phyloP scores from a whole-genome alignment of 805 yeast genomes.

The Zygosaccharomyces kombuchaensis region DNA sequence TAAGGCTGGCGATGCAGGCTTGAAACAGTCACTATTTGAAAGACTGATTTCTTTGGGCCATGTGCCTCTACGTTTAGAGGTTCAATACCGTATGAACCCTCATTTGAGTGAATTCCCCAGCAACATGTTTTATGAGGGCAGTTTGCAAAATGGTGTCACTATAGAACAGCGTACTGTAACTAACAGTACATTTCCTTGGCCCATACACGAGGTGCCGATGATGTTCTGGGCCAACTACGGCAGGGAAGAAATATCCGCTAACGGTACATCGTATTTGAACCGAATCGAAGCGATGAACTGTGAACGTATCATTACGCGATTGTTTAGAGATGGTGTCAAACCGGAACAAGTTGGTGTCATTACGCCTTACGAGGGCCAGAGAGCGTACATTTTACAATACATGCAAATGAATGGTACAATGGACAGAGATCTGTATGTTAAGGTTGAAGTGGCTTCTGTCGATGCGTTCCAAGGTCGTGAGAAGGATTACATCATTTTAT shows the following conservation, averaged over 20 bases:
- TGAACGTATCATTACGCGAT: constrained; percentile 67
- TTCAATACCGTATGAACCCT: constrained; percentile 95
- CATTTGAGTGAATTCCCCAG: constrained; percentile 80
- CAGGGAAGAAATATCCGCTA: constrained; percentile 77
- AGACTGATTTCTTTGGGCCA: constrained; percentile 78
- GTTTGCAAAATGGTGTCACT: constrained; percentile 87
- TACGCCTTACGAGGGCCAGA: constrained; percentile 93
- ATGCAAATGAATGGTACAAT: constrained; percentile 68
- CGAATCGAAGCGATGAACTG: constrained; percentile 87
- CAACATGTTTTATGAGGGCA: constrained; percentile 89
- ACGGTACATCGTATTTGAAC: constrained; percentile 79
- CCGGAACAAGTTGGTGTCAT: constrained; percentile 87
- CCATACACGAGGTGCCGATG: constrained; percentile 79
- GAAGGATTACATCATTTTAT: constrained; percentile 86
- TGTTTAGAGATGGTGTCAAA: constrained; percentile 70
- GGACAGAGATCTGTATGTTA: constrained; percentile 58
- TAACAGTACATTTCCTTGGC: constrained; percentile 82
- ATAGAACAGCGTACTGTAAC: constrained; percentile 58
- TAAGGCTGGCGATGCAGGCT: constrained; percentile 81
- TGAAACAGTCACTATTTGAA: constrained; percentile 82
- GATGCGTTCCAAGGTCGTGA: constrained; percentile 99
- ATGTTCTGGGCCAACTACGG: constrained; percentile 93
- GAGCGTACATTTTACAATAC: constrained; percentile 74
- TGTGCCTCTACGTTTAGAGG: constrained; percentile 79
- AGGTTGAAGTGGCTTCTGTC: constrained; percentile 87